Conservation (phyloP, 371 early-diverging fungal species). For the Furculomyces boomerangus region DNA sequence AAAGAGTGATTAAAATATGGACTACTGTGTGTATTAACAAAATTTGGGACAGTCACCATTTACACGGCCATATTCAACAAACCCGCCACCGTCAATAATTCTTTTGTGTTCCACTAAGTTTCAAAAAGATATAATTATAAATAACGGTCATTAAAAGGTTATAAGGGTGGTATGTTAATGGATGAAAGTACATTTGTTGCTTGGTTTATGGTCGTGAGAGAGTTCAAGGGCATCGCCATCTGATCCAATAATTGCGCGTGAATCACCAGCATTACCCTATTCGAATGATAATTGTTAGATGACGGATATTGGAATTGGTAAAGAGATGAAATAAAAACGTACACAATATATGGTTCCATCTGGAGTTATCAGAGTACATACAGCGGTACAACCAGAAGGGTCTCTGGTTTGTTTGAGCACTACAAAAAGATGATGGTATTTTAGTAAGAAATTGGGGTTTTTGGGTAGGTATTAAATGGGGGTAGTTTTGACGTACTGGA, state of each 20-base stretch:
- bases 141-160: too few relatives aligned
- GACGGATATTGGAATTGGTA: not conserved
- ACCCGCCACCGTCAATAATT: conserved; percentile 77
- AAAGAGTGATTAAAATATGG: not conserved
- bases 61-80: conserved; percentile 87
- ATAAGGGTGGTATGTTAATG: too few relatives aligned
- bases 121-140: not conserved
- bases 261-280: conserved; percentile 85
- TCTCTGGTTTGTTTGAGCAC: conserved; percentile 33
- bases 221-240: conserved; percentile 54
- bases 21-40: conserved; percentile 3
- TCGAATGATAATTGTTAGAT: not conserved
- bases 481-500: too few relatives aligned
- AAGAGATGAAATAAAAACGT: conserved; percentile 12
- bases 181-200: conserved; percentile 24
- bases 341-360: conserved; percentile 28
- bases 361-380: conserved; percentile 60
- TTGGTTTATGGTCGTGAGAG: conserved; percentile 91
- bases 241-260: conserved; percentile 63
- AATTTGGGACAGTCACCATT: conserved; percentile 38
- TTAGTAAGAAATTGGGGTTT: not conserved
- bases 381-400: conserved; percentile 90
- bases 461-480: not conserved
- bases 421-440: not conserved
- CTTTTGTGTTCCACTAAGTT: conserved; percentile 42